phyloP scores from a whole-genome alignment of 225 moss, liverwort and hornwort species.

The Marchantia paleacea region DNA sequence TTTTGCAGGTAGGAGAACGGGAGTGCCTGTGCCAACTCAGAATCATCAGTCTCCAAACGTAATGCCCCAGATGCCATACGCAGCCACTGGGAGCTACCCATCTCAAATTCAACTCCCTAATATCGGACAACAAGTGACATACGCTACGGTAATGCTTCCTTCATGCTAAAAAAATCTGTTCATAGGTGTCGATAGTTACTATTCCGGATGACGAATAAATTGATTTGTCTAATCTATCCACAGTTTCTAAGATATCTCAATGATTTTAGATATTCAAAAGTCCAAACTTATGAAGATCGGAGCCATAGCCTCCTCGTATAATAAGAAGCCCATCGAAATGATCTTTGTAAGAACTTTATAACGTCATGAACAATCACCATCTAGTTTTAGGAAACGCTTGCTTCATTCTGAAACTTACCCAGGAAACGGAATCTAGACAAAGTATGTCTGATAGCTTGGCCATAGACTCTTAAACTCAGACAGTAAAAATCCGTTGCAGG shows the following conservation, averaged over 20 bases:
- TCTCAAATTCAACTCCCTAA: constrained; percentile 17
- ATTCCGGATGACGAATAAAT: neutral
- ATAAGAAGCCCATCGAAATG: neutral
- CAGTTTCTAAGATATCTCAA: neutral
- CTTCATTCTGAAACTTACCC: neutral
- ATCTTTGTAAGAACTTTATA: neutral
- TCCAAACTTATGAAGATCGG: neutral
- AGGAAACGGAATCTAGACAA: neutral
- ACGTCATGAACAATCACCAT: neutral
- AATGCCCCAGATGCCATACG: neutral
- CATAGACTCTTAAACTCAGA: constrained; percentile 3
- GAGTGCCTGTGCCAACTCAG: neutral
- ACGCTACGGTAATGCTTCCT: constrained; percentile 23
- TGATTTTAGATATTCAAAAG: neutral
- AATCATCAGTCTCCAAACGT: constrained; percentile 11
- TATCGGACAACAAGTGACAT: constrained; percentile 19
- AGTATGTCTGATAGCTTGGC: too few relatives aligned
- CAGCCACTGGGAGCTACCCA: constrained; percentile 14
- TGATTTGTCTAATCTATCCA: neutral
- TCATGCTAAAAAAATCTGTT: too few relatives aligned
- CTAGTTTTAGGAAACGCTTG: neutral
- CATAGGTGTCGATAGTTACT: neutral
- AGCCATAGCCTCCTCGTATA: neutral
- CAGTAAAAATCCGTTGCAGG: constrained; percentile 16
- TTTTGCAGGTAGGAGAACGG: constrained; percentile 4